These are phyloP conservation scores for Trichoderma semiorbis DNA, from an alignment of 2,329 filamentous ascomycete species.

Conservation along the genomic window DNA sequence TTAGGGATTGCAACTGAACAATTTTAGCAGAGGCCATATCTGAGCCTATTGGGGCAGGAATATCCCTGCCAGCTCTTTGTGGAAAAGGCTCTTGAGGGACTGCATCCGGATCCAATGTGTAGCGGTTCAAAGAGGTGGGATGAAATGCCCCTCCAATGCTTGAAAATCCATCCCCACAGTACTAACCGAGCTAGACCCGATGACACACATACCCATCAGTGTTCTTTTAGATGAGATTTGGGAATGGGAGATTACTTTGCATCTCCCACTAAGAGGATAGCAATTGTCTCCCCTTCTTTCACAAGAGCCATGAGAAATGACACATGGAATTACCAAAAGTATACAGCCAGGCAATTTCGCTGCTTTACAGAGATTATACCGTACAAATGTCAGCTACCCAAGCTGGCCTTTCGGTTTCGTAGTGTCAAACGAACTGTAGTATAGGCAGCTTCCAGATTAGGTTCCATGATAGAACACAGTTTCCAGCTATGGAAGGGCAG, in stretches of 20 bases:
- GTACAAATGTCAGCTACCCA: neutral
- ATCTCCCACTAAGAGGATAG: neutral
- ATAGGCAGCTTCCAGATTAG: neutral
- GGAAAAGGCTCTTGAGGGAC: neutral
- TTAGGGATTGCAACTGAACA: conserved; percentile 47
- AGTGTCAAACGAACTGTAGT: neutral
- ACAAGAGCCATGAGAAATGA: neutral
- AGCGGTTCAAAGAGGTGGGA: neutral
- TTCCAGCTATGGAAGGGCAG: neutral
- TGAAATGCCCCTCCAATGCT: neutral
- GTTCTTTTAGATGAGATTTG: neutral
- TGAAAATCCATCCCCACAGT: neutral
- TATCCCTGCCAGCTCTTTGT: neutral
- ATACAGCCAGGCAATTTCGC: neutral
- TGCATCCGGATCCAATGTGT: neutral
- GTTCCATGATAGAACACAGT: neutral
- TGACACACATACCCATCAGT: neutral
- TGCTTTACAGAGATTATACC: neutral
- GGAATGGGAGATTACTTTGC: neutral
- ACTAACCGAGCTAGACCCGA: neutral
- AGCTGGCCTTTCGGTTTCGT: neutral
- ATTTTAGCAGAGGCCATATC: conserved; percentile 29
- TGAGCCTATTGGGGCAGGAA: neutral
- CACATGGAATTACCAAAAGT: neutral
- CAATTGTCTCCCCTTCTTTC: neutral